Base-by-base conservation (phyloP, 2,329 filamentous ascomycete genomes). In the Rhytidhysteron rufulum region DNA sequence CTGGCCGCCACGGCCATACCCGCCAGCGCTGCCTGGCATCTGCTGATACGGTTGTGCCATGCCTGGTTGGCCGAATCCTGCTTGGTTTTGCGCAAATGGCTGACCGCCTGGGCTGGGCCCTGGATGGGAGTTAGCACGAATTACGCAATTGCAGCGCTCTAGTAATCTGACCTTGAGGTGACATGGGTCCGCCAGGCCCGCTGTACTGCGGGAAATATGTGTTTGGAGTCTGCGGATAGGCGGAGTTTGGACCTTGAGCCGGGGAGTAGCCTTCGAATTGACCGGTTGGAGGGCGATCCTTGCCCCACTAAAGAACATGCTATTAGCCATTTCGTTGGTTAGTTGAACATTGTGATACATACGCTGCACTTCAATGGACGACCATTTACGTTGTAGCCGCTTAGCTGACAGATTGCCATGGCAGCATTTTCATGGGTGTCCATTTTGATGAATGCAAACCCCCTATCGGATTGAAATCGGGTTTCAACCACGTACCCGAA, bases 381-480 rank as follows among this genome's bases (percentile, higher is more conserved):
- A 38, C 93, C 93, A 59, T 98, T 96, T 57, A 98, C 91, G 54
- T 96, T 94, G 73, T 97, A 98, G 22, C 91, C 91, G 57, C 91
- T 97, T 60, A 98, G 78, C 65, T 97, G 90, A 70, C 93, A 98
- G 60, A 98, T 98, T 24, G 90, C 89, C 86, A 95, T 95, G 40
- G 93, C 90, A 3, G 93, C 93, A 60, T 96, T 96, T 72, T 98
- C 93, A 61, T 98, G 93, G 5, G 83, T 86, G 65, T 98, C 93
- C 90, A 98, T 95, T 77, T 98, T 98, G 68, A 98, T 88, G 66
- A 98, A 98, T 6, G 93, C 89, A 65, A 98, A 98, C 11, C 93
- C 93, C 53, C 93, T 87, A 66, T 98, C 93, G 40, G 93, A 89
- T 71, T 98, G 93, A 78, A 98, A 95, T 44, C 93, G 87, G 37